Percentiles rank a stretch among this genome's conserved stretches.
Evolutionary conservation across 1,284 basidiomycete genomes (phyloP).

Genomic region (Cutaneotrichosporon daszewskae): DNA sequence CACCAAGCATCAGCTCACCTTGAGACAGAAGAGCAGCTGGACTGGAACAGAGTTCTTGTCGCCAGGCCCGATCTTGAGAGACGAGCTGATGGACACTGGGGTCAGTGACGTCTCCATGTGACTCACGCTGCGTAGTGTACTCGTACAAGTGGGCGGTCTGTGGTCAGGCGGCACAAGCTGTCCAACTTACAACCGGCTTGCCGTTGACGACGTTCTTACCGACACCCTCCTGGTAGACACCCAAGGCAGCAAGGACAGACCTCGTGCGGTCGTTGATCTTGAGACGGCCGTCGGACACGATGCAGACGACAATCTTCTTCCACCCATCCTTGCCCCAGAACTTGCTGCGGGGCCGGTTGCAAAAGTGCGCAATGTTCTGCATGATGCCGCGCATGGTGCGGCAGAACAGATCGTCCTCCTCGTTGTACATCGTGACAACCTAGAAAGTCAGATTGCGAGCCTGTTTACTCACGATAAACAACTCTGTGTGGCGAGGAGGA

Average conservation of each 20-base stretch:
- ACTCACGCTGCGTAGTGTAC: conserved; percentile 79
- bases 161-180: too few species aligned
- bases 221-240: conserved; percentile 79
- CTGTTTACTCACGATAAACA: conserved; percentile 58
- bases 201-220: conserved; percentile 86
- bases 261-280: conserved; percentile 83
- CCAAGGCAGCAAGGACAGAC: conserved; percentile 80
- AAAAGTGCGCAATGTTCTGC: conserved; percentile 58
- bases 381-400: conserved; percentile 89
- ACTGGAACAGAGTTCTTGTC: conserved; percentile 76
- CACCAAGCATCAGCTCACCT: too few species aligned
- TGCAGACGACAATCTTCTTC: conserved; percentile 74
- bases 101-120: conserved; percentile 5
- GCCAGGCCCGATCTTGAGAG: conserved; percentile 64
- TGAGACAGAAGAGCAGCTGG: conserved; percentile 89
- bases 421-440: conserved; percentile 74
- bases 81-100: conserved; percentile 71
- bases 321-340: conserved; percentile 96
- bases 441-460: conserved; percentile 4
- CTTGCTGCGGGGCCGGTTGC: conserved; percentile 55
- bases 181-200: conserved; percentile 57
- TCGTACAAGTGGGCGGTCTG: conserved; percentile 86
- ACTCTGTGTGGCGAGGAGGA: conserved; percentile 65
- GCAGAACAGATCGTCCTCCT: conserved; percentile 69
- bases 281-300: conserved; percentile 68